Evolutionary conservation across 2,329 filamentous ascomycete species (phyloP), one percentile per base, ranked within the genome.

Genomic region (Penicillium hesseltinei): DNA sequence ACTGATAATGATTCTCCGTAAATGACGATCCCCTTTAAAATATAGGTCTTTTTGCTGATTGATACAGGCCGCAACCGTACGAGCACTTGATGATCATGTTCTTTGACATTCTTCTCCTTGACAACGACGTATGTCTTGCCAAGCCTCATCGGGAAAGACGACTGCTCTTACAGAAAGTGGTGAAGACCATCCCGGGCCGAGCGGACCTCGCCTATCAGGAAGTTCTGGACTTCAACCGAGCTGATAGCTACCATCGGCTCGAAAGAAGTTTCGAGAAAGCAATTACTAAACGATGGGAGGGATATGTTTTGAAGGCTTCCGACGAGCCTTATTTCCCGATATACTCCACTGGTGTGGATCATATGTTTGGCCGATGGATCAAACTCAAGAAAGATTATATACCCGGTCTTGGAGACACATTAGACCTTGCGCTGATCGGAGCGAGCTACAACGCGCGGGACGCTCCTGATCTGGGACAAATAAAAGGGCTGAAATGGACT

Each of bases 311-410:
- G 49, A 96, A 96, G 73, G 85, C 88, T 0, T 79, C 78, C 31
- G 86, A 91, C 58, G 85, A 89, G 25, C 86, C 91, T 0, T 96
- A 96, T 69, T 90, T 96, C 61, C 78, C 84, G 54, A 66, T 76
- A 1, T 62, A 84, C 81, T 62, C 69, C 60, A 31, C 66, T 67
- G 44, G 64, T 44, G 69, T 54, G 21, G 66, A 66, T 56, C 64
- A 46, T 56, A 69, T 66, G 62, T 45, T 65, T 64, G 75, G 65
- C 61, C 79, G 31, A 78, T 88, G 86, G 70, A 90, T 96, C 67
- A 96, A 96, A 74, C 74, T 96, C 42, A 96, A 96, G 73, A 91
- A 91, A 67, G 90, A 94, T 67, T 96, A 95, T 66, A 83, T 96
- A 38, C 80, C 82, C 27, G 85, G 85, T 3, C 84, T 93, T 69